These are phyloP conservation scores for Yamadazyma membranifaciens DNA, from an alignment of 1,139 yeast species.

Conservation along the genomic window DNA sequence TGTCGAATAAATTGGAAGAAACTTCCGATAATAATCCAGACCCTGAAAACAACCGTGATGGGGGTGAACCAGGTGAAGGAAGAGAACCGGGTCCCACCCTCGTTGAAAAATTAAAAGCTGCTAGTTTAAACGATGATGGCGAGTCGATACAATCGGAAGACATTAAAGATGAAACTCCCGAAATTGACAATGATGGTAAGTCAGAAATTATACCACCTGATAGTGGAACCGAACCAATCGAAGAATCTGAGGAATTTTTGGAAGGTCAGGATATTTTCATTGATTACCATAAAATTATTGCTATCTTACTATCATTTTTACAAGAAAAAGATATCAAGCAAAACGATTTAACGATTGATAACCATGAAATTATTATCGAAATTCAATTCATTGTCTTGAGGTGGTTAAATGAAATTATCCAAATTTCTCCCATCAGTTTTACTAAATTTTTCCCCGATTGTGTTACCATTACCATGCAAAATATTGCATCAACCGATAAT, in stretches of 20 bases:
- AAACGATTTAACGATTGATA: conserved; percentile 33
- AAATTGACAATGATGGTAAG: conserved; percentile 2
- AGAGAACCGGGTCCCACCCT: too few relatives aligned
- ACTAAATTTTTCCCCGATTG: conserved; percentile 55
- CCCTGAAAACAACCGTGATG: conserved; percentile 3
- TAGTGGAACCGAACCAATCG: conserved; percentile 6
- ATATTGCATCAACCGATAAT: conserved; percentile 36
- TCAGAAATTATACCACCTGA: not conserved
- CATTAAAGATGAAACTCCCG: conserved; percentile 6
- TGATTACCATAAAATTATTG: conserved; percentile 78
- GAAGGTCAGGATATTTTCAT: conserved; percentile 87
- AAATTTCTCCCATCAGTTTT: conserved; percentile 75
- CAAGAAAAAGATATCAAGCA: conserved; percentile 34
- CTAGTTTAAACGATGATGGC: conserved; percentile 15
- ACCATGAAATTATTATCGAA: conserved; percentile 58
- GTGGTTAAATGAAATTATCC: conserved; percentile 79
- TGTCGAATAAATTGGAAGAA: not conserved
- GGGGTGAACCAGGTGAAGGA: conserved; percentile 5
- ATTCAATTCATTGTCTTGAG: conserved; percentile 77
- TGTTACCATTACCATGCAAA: conserved; percentile 36
- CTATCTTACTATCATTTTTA: conserved; percentile 74
- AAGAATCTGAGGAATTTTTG: conserved; percentile 45
- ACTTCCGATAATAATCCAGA: not conserved
- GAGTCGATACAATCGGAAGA: conserved; percentile 15
- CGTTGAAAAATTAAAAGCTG: conserved; percentile 16